Conservation (phyloP, 768 basidiomycete species). For the Rhodosporidiobolus odoratus region DNA sequence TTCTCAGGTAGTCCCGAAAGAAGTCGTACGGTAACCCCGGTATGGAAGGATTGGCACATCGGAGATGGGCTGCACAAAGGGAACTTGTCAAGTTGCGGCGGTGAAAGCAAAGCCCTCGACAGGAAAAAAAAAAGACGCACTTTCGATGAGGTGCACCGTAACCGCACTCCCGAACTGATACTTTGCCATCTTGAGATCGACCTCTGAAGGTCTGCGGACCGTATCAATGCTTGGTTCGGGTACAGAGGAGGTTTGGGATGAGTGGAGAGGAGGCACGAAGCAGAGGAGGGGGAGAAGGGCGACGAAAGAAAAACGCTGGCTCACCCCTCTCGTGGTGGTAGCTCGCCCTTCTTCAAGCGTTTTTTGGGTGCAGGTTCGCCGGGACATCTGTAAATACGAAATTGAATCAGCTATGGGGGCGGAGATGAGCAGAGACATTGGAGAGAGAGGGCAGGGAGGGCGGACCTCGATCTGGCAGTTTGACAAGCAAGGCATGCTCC, state of each 20-base stretch:
- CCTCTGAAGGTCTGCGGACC: not conserved
- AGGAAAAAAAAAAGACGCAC: not conserved
- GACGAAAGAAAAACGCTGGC: not conserved
- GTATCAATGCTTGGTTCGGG: not conserved
- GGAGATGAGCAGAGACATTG: not conserved
- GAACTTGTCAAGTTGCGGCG: too few species aligned
- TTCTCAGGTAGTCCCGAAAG: not conserved
- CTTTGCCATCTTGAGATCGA: not conserved
- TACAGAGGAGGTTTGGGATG: not conserved
- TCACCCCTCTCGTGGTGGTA: not conserved
- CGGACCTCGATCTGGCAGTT: not conserved
- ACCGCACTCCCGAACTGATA: slow-evolving; percentile 3
- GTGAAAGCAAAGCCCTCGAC: not conserved
- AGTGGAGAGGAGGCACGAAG: not conserved
- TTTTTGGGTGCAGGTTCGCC: slow-evolving; percentile 12
- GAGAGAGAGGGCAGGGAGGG: not conserved
- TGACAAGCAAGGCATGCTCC: not conserved
- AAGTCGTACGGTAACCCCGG: slow-evolving; percentile 3
- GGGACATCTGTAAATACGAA: not conserved
- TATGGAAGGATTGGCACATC: not conserved
- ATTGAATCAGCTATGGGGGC: not conserved
- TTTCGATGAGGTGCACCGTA: slow-evolving; percentile 9
- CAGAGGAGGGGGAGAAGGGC: not conserved
- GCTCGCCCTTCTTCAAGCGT: slow-evolving; percentile 19
- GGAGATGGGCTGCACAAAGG: not conserved